Evolutionary conservation across 1,284 basidiomycete genomes (phyloP), one percentile per base, ranked within the genome.

Genomic region (Sutorius eximius): DNA sequence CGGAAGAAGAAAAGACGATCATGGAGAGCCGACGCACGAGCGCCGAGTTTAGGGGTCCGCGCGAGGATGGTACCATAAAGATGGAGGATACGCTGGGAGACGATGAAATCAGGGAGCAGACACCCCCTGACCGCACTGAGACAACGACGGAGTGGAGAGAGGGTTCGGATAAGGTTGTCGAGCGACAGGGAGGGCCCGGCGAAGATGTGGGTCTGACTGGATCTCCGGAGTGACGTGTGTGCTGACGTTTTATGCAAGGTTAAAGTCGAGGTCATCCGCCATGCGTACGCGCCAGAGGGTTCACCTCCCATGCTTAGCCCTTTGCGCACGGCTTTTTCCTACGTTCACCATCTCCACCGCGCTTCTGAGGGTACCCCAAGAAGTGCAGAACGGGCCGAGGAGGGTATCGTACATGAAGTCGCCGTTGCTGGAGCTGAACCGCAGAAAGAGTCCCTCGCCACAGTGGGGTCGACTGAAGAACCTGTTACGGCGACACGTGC

Each of bases 121-220:
- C 63, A n/a, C 70, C 70, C 10, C 77, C 77, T 1, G 77, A 84
- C 60, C 81, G 80, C 24, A 67, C 57, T 5, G 78, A 78, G 44
- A 60, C 63, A 13, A 53, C 75, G 15, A 69, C 75, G 29, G 83
- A 88, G 63, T 92, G 87, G 65, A 60, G 77, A 61, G 88, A 93
- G 67, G 91, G 90, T 4, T 72, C 77, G 36, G 79, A 90, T 65
- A 75, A 78, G 37, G 71, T 95, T 38, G 33, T 71, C 3, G 66
- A 69, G 40, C 51, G 47, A 18, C 66, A 61, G n/a, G 53, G 41
- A 36, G 67, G 65, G 7, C 68, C 68, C n/a, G 70, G 71, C 43
- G 58, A 66, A 55, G 68, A 70, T 55, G 68, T 70, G 46, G 33
- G 55, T 52, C 8, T 10, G n/a, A 27, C 30, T 29, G 41, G 6